A percentile compares a stretch with the other conserved stretches of the same genome.
Evolutionary conservation across 148 eudicot genomes (phyloP).

Genomic region (Rhododendron mucronatum): DNA sequence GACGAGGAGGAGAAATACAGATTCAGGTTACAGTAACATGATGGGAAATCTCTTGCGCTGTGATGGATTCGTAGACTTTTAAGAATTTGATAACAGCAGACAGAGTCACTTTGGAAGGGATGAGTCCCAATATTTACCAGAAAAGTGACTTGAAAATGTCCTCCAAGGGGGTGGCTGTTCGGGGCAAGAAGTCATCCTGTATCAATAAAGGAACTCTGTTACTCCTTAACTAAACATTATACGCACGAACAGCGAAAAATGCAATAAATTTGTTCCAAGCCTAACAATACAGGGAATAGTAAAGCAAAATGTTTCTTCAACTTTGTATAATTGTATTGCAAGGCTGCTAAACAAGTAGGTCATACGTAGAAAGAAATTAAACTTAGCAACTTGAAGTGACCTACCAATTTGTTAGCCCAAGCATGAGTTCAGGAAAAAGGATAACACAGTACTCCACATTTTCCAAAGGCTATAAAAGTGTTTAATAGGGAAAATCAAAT

Average conservation of each 20-base stretch:
- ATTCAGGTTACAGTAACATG: background rate
- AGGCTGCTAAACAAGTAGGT: background rate
- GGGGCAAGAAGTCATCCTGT: slow-evolving; percentile 98
- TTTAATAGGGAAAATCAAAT: background rate
- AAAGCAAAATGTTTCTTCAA: background rate
- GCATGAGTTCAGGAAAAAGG: background rate
- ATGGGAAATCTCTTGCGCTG: background rate
- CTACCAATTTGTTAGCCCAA: background rate
- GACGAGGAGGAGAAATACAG: background rate
- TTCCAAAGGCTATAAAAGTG: background rate
- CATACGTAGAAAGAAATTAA: background rate
- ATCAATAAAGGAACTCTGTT: background rate
- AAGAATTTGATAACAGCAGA: background rate
- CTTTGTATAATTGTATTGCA: background rate
- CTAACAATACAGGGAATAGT: background rate
- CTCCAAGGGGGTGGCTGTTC: slow-evolving; percentile 97
- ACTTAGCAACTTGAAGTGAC: background rate
- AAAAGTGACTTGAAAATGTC: slow-evolving; percentile 94
- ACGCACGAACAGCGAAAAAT: background rate
- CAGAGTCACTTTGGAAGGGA: background rate
- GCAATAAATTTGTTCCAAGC: background rate
- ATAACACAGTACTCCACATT: background rate
- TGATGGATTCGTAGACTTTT: background rate
- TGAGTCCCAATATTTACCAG: slow-evolving; percentile 45
- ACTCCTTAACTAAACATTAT: background rate